These are phyloP conservation scores for Quercus variabilis DNA, from an alignment of 306 rosid genomes.

Conservation along the genomic window DNA sequence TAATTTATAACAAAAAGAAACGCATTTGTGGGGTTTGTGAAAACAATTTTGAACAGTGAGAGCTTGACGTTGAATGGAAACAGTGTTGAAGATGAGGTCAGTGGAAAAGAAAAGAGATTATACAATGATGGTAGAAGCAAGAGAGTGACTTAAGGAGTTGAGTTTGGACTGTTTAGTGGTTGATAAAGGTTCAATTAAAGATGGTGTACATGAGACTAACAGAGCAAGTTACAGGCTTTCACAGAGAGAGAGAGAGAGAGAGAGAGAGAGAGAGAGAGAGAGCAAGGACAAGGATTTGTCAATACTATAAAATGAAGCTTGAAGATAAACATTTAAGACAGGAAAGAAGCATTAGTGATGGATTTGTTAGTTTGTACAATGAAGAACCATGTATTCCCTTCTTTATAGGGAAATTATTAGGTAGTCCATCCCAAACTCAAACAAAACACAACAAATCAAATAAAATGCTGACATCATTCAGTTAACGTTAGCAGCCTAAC, in stretches of 20 bases:
- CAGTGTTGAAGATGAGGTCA: conserved; percentile 4
- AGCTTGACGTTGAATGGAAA: conserved; percentile 6
- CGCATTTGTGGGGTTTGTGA: conserved; percentile 26
- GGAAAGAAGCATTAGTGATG: conserved; percentile 5
- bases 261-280: background rate
- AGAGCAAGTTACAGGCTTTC: conserved; percentile 28
- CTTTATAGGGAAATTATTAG: too few species aligned
- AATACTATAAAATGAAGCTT: background rate
- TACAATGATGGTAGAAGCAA: conserved; percentile 19
- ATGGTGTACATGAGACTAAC: conserved; percentile 34
- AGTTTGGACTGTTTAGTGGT: conserved; percentile 34
- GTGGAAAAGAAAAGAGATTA: conserved; percentile 3
- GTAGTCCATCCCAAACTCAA: too few species aligned
- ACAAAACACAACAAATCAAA: too few species aligned
- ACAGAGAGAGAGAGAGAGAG: background rate
- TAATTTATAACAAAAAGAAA: conserved; percentile 19
- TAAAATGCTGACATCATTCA: too few species aligned
- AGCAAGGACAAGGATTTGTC: background rate
- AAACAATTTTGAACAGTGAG: conserved; percentile 15
- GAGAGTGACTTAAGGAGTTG: conserved; percentile 26
- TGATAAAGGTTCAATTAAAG: conserved; percentile 40
- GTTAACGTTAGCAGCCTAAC: too few species aligned
- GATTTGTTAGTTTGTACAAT: too few species aligned
- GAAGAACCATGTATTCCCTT: too few species aligned
- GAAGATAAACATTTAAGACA: background rate